Conservation (phyloP, 208 protist species). For the Plasmodiophora brassicae region DNA sequence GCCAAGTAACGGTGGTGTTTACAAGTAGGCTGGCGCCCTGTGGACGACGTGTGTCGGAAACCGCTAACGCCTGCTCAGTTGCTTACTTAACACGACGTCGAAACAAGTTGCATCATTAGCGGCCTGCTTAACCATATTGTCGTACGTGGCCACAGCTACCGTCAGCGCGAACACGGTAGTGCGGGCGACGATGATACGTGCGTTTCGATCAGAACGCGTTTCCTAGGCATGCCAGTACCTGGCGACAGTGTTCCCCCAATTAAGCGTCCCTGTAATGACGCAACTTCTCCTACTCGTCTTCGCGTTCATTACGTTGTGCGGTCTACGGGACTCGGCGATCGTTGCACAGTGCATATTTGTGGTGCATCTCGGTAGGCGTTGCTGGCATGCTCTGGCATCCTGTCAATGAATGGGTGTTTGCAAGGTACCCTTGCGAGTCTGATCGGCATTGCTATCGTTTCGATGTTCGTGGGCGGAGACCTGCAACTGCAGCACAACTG, state of each 20-base stretch:
- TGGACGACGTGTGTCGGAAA: too few species aligned
- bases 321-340: not conserved
- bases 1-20: not conserved
- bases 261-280: not conserved
- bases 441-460: not conserved
- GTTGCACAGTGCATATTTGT: not conserved
- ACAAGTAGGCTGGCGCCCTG: not conserved
- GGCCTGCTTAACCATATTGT: not conserved
- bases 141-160: not conserved
- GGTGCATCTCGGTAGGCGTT: not conserved
- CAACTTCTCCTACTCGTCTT: not conserved
- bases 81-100: constrained; percentile 24
- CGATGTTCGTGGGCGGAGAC: not conserved
- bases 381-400: too few species aligned
- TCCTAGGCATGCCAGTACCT: constrained; percentile 19
- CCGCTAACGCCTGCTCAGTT: not conserved
- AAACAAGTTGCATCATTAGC: not conserved
- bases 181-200: too few species aligned
- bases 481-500: too few species aligned
- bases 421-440: not conserved
- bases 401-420: too few species aligned
- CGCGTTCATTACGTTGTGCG: not conserved
- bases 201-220: too few species aligned
- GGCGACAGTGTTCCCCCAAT: not conserved
- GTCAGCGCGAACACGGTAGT: not conserved